These are phyloP conservation scores for Amborella trichopoda DNA, from an alignment of 164 flowering plant genomes.

Conservation along the genomic window DNA sequence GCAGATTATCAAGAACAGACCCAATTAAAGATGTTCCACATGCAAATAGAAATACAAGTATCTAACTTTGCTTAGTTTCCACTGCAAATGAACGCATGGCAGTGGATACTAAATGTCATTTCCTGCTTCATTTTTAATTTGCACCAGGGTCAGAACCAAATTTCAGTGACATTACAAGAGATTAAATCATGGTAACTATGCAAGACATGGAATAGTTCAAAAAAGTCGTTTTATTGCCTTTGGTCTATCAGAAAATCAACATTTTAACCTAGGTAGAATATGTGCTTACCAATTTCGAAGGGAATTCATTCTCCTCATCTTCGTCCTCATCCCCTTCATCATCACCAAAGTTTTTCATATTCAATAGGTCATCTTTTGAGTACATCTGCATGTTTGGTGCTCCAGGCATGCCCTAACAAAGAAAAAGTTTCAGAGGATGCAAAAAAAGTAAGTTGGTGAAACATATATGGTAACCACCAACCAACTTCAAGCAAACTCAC, in stretches of 20 bases:
- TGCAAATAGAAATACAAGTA: no score
- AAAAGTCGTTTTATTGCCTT: neutral
- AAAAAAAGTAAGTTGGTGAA: neutral
- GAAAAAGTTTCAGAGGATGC: neutral
- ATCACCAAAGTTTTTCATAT: constrained; percentile 42
- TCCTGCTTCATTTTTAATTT: no score
- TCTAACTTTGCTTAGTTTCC: no score
- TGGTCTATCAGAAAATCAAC: no score
- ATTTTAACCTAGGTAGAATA: no score
- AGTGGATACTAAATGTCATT: no score
- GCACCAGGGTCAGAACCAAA: no score
- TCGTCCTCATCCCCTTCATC: constrained; percentile 76
- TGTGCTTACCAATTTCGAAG: constrained; percentile 49
- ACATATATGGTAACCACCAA: neutral
- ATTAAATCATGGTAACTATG: neutral
- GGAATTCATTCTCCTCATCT: constrained; percentile 49
- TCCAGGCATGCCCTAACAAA: constrained; percentile 84
- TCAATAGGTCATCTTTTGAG: constrained; percentile 79
- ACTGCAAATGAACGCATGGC: no score
- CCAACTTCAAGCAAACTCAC: constrained; percentile 17
- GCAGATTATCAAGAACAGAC: no score
- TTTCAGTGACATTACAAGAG: neutral
- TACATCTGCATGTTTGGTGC: constrained; percentile 94
- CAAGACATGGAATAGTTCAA: neutral
- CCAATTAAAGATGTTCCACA: no score